Percentiles rank a stretch among this genome's conserved stretches.
Evolutionary conservation across 2,329 filamentous ascomycete genomes (phyloP).

Genomic region (Ciborinia camelliae): DNA sequence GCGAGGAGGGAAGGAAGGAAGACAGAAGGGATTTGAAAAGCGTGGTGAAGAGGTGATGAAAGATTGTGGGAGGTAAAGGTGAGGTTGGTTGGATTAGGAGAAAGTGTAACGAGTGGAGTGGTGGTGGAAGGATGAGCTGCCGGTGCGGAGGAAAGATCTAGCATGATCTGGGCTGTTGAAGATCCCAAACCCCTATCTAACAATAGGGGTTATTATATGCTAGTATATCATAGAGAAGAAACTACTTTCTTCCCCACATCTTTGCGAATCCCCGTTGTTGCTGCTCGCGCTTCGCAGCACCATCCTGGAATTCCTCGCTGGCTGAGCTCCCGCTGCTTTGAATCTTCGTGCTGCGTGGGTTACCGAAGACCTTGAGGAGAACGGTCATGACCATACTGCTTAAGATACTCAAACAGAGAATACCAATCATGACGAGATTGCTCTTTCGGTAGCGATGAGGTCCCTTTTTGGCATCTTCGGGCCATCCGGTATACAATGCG

Average conservation of each 20-base stretch:
- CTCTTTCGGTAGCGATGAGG: constrained; percentile 73
- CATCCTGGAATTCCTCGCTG: constrained; percentile 50
- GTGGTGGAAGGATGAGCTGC: constrained; percentile 28
- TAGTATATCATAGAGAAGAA: constrained; percentile 4
- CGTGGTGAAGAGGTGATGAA: background rate
- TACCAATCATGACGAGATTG: constrained; percentile 85
- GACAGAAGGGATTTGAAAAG: background rate
- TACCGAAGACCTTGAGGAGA: constrained; percentile 58
- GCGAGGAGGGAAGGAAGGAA: no score
- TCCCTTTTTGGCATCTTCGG: constrained; percentile 66
- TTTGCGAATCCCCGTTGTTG: constrained; percentile 57
- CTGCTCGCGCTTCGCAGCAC: constrained; percentile 56
- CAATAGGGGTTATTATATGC: background rate
- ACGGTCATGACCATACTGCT: constrained; percentile 67
- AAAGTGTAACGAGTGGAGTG: background rate
- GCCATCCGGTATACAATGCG: constrained; percentile 84
- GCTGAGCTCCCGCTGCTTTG: constrained; percentile 39
- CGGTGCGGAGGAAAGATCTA: background rate
- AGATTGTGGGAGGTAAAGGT: background rate
- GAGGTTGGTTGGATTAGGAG: no score
- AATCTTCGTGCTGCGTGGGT: constrained; percentile 49
- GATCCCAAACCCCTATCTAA: constrained; percentile 13
- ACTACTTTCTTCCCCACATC: constrained; percentile 33
- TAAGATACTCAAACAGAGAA: constrained; percentile 72
- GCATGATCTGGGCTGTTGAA: constrained; percentile 29